These are phyloP conservation scores for Ceratopteris richardii DNA, from an alignment of 75 land plant species.

Conservation along the genomic window DNA sequence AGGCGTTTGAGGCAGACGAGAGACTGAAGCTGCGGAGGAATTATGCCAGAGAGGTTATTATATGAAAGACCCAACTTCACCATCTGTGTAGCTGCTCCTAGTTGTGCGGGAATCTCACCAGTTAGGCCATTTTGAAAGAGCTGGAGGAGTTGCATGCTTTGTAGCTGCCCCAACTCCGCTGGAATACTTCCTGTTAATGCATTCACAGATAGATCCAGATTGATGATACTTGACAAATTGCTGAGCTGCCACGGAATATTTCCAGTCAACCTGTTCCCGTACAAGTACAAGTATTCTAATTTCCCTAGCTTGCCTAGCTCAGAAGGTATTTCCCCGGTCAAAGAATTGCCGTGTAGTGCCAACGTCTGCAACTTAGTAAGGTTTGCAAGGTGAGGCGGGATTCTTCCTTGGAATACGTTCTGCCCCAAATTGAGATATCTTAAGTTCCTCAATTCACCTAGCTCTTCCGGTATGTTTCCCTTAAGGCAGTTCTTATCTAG, in stretches of 20 bases:
- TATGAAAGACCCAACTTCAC: slow-evolving; percentile 5
- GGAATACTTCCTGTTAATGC: slow-evolving; percentile 12
- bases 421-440: slow-evolving; percentile 37
- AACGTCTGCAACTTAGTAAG: slow-evolving; percentile 43
- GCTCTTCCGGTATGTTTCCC: slow-evolving; percentile 49
- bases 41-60: slow-evolving; percentile 10
- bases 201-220: slow-evolving; percentile 18
- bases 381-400: slow-evolving; percentile 62
- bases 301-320: slow-evolving; percentile 9
- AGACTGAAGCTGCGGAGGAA: not conserved
- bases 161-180: not conserved
- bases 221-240: slow-evolving; percentile 6
- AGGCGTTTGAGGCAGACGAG: not conserved
- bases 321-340: slow-evolving; percentile 18
- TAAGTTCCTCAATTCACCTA: slow-evolving; percentile 53
- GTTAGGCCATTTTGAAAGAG: slow-evolving; percentile 1
- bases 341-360: slow-evolving; percentile 51
- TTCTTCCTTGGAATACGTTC: slow-evolving; percentile 46
- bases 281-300: slow-evolving; percentile 9
- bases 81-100: not conserved
- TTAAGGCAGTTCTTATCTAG: slow-evolving; percentile 13
- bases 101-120: slow-evolving; percentile 1
- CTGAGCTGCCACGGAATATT: slow-evolving; percentile 16
- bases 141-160: not conserved
- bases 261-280: slow-evolving; percentile 6